Conservation (phyloP, 441 rosid species). For the Populus hybrid region DNA sequence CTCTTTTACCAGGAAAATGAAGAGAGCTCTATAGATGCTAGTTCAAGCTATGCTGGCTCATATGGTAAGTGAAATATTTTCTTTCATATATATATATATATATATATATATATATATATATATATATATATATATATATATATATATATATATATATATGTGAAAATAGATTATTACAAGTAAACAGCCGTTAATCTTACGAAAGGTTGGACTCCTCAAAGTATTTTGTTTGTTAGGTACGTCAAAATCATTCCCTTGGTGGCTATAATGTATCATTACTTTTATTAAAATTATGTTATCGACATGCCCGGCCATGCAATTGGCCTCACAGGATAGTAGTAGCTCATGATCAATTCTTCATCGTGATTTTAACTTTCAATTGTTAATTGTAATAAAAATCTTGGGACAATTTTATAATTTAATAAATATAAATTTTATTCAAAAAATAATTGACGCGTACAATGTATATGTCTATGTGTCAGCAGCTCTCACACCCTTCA, state of each 20-base stretch:
- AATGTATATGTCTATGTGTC: too few relatives aligned
- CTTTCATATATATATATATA: too few relatives aligned
- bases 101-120: too few relatives aligned
- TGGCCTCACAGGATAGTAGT: not conserved
- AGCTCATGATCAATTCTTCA: not conserved
- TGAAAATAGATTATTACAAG: not conserved
- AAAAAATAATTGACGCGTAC: too few relatives aligned
- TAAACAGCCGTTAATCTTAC: not conserved
- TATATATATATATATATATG: too few relatives aligned
- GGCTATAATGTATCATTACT: not conserved
- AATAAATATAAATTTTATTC: too few relatives aligned
- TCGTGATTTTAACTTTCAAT: not conserved
- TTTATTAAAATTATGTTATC: not conserved
- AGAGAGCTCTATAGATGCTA: too few relatives aligned
- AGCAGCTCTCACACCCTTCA: too few relatives aligned
- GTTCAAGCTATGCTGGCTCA: not conserved
- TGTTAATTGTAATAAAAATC: not conserved
- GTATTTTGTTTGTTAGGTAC: not conserved
- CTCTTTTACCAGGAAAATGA: not conserved
- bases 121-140: too few relatives aligned
- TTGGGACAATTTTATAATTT: too few relatives aligned
- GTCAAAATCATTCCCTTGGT: not conserved
- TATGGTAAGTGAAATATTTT: too few relatives aligned
- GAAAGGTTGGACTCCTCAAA: not conserved
- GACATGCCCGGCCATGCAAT: not conserved